These are phyloP conservation scores for Yamadazyma friedrichii DNA, from an alignment of 1,139 yeast species.

Conservation along the genomic window DNA sequence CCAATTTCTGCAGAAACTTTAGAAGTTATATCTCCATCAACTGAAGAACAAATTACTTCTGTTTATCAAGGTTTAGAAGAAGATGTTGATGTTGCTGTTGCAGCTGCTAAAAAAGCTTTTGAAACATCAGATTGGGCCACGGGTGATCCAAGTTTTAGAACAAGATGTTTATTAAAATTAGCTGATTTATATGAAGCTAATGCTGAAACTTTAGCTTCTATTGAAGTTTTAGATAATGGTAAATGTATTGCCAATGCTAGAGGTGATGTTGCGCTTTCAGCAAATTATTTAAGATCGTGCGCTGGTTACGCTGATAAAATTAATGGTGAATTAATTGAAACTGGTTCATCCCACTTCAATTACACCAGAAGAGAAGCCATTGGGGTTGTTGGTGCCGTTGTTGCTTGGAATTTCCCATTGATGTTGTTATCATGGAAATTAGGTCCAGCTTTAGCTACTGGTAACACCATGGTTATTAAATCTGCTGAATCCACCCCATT, in stretches of 20 bases:
- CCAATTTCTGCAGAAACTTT: conserved; percentile 53
- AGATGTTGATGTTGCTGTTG: conserved; percentile 78
- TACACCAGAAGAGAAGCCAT: conserved; percentile 64
- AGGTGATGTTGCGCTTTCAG: conserved; percentile 62
- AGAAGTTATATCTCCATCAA: conserved; percentile 62
- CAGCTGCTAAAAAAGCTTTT: conserved; percentile 75
- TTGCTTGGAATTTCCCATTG: conserved; percentile 89
- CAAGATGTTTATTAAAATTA: conserved; percentile 50
- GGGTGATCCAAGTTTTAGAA: conserved; percentile 49
- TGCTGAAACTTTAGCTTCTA: conserved; percentile 57
- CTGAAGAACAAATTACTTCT: conserved; percentile 62
- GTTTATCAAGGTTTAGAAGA: conserved; percentile 66
- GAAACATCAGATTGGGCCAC: conserved; percentile 33
- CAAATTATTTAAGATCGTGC: conserved; percentile 64
- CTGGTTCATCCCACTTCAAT: conserved; percentile 59
- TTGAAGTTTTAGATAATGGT: conserved; percentile 81
- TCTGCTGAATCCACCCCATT: conserved; percentile 85
- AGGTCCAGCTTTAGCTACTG: conserved; percentile 81
- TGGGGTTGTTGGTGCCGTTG: conserved; percentile 80
- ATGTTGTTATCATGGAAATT: conserved; percentile 85
- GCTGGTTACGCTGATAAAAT: conserved; percentile 88
- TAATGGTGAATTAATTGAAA: conserved; percentile 64
- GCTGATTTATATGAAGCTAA: conserved; percentile 65
- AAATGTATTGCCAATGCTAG: conserved; percentile 58
- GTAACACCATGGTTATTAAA: conserved; percentile 78